phyloP scores from a whole-genome alignment of 2,329 filamentous ascomycete species.

The Fusarium mangiferae region DNA sequence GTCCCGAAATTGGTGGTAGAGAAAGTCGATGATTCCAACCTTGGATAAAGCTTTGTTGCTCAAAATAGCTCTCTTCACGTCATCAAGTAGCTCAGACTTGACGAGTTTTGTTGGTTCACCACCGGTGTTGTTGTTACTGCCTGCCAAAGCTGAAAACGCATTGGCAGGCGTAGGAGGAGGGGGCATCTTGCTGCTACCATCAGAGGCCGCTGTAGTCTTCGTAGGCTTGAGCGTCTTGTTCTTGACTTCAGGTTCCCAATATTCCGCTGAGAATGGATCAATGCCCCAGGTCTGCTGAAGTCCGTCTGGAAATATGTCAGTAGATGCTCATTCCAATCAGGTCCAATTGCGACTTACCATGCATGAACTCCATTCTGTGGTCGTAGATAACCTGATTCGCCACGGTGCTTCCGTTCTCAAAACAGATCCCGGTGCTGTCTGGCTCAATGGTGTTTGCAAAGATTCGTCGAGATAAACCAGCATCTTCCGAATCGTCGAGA shows the following conservation, averaged over 20 bases:
- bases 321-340: background rate
- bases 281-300: constrained; percentile 68
- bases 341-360: constrained; percentile 61
- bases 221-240: constrained; percentile 33
- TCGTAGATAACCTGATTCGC: constrained; percentile 62
- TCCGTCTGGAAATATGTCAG: constrained; percentile 51
- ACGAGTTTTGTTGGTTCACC: constrained; percentile 46
- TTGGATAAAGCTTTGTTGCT: constrained; percentile 54
- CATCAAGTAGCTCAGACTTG: constrained; percentile 53
- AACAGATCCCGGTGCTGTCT: constrained; percentile 82
- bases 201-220: constrained; percentile 15
- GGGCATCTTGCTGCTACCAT: constrained; percentile 44
- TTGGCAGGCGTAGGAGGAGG: constrained; percentile 49
- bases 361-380: constrained; percentile 80
- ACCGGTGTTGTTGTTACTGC: constrained; percentile 17
- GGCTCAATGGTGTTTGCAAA: constrained; percentile 79
- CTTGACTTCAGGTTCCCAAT: constrained; percentile 72
- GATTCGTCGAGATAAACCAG: constrained; percentile 63
- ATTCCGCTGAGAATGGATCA: constrained; percentile 84
- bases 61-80: constrained; percentile 55
- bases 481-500: constrained; percentile 85
- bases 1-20: constrained; percentile 53
- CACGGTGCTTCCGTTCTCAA: constrained; percentile 70
- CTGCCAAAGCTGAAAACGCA: constrained; percentile 51
- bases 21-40: constrained; percentile 53